A percentile compares a stretch with the other conserved stretches of the same genome.
phyloP scores from a whole-genome alignment of 805 yeast genomes.

The Saturnispora halmiae region DNA sequence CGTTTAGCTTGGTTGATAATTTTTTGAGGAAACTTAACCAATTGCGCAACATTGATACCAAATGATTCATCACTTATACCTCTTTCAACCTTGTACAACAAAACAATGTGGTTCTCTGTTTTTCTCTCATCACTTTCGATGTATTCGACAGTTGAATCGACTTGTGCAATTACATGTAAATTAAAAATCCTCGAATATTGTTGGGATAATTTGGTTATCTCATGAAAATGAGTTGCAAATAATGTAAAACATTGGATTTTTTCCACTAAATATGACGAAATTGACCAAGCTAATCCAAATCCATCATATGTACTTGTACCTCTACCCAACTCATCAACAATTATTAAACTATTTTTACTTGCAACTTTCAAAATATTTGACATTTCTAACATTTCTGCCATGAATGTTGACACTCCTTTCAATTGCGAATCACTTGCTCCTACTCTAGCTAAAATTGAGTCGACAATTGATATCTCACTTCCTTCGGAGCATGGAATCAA shows the following conservation, averaged over 20 bases:
- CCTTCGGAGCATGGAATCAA: slow-evolving; percentile 67
- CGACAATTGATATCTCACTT: slow-evolving; percentile 78
- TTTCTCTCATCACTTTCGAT: slow-evolving; percentile 24
- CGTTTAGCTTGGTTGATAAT: slow-evolving; percentile 93
- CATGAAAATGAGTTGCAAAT: slow-evolving; percentile 98
- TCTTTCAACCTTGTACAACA: slow-evolving; percentile 87
- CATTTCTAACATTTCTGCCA: slow-evolving; percentile 95
- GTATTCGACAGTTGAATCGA: slow-evolving; percentile 70
- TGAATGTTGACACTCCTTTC: slow-evolving; percentile 93
- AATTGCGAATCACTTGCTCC: slow-evolving; percentile 98
- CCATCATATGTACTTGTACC: slow-evolving; percentile 96
- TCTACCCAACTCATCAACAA: slow-evolving; percentile 93
- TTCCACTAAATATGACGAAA: slow-evolving; percentile 72
- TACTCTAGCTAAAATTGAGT: slow-evolving; percentile 90
- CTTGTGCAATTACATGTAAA: slow-evolving; percentile 88
- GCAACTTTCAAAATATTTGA: slow-evolving; percentile 78
- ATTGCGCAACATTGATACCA: slow-evolving; percentile 96
- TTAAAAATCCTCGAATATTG: slow-evolving; percentile 59
- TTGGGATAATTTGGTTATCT: slow-evolving; percentile 71
- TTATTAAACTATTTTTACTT: slow-evolving; percentile 66
- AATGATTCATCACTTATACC: slow-evolving; percentile 95
- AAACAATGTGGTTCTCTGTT: slow-evolving; percentile 59
- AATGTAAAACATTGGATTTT: slow-evolving; percentile 68
- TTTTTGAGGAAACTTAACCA: slow-evolving; percentile 85
- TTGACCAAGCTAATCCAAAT: slow-evolving; percentile 96